phyloP scores from a whole-genome alignment of 2,329 filamentous ascomycete species.

The Fusarium denticulatum region DNA sequence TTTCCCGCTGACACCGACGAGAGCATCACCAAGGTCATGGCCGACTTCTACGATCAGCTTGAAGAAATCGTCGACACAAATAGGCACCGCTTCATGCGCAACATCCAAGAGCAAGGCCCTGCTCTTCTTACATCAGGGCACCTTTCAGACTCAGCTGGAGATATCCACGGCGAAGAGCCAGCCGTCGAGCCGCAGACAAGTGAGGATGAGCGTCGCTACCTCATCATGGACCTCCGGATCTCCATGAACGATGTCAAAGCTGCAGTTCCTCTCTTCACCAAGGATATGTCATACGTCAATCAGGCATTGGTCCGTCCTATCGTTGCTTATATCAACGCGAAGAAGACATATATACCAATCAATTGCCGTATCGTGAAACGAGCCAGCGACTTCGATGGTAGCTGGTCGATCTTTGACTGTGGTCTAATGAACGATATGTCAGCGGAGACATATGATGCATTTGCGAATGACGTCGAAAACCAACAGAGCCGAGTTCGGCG shows the following conservation, averaged over 20 bases:
- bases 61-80: conserved; percentile 91
- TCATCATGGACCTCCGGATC: conserved; percentile 94
- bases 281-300: conserved; percentile 93
- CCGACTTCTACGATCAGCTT: conserved; percentile 96
- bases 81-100: conserved; percentile 70
- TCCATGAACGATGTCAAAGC: conserved; percentile 96
- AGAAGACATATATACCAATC: conserved; percentile 94
- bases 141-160: conserved; percentile 45
- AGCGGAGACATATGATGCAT: conserved; percentile 93
- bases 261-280: conserved; percentile 90
- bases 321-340: conserved; percentile 97
- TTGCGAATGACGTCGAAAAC: conserved; percentile 89
- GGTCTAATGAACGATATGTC: conserved; percentile 93
- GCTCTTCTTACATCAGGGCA: conserved; percentile 47
- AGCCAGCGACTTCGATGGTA: conserved; percentile 88
- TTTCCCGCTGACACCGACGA: conserved; percentile 89
- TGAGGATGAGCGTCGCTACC: conserved; percentile 76
- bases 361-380: conserved; percentile 94
- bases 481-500: conserved; percentile 85
- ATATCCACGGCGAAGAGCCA: conserved; percentile 13
- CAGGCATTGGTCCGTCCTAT: conserved; percentile 95
- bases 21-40: conserved; percentile 91
- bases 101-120: conserved; percentile 47
- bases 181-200: conserved; percentile 10
- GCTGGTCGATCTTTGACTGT: conserved; percentile 94